Conservation (phyloP, 176 grass and related monocot genomes). For the Eleusine coracana region DNA sequence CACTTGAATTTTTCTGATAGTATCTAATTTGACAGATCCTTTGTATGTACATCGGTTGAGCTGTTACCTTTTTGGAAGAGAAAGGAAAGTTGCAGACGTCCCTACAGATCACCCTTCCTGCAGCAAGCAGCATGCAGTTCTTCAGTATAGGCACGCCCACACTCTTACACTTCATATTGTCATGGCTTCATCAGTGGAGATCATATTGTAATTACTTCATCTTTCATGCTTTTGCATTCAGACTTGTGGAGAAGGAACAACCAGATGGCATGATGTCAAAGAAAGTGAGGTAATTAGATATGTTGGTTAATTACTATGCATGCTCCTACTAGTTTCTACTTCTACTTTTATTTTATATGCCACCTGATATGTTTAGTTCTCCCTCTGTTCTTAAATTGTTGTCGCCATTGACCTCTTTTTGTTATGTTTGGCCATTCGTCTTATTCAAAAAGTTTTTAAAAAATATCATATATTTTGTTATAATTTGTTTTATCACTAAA, state of each 20-base stretch:
- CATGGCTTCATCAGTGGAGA: not conserved
- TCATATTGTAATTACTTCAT: constrained; percentile 27
- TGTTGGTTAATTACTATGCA: not conserved
- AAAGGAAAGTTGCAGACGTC: constrained; percentile 89
- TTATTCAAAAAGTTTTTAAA: too few relatives aligned
- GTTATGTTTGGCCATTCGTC: too few relatives aligned
- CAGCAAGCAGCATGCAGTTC: constrained; percentile 93
- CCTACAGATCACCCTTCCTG: constrained; percentile 96
- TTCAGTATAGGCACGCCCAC: constrained; percentile 45
- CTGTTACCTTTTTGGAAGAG: constrained; percentile 96
- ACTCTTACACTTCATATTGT: not conserved
- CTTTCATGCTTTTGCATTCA: constrained; percentile 40
- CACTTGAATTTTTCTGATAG: constrained; percentile 24
- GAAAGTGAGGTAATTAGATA: constrained; percentile 66
- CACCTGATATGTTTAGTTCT: not conserved
- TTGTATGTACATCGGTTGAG: constrained; percentile 90
- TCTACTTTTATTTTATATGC: not conserved
- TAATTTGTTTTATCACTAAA: too few relatives aligned
- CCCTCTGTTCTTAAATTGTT: too few relatives aligned
- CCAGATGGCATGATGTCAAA: constrained; percentile 86
- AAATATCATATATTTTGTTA: too few relatives aligned
- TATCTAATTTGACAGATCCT: constrained; percentile 67
- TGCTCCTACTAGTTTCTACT: not conserved
- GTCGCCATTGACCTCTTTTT: too few relatives aligned
- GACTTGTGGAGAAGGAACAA: constrained; percentile 90